Conservation (phyloP, 2,329 filamentous ascomycete species). For the Ophiostoma ips region DNA sequence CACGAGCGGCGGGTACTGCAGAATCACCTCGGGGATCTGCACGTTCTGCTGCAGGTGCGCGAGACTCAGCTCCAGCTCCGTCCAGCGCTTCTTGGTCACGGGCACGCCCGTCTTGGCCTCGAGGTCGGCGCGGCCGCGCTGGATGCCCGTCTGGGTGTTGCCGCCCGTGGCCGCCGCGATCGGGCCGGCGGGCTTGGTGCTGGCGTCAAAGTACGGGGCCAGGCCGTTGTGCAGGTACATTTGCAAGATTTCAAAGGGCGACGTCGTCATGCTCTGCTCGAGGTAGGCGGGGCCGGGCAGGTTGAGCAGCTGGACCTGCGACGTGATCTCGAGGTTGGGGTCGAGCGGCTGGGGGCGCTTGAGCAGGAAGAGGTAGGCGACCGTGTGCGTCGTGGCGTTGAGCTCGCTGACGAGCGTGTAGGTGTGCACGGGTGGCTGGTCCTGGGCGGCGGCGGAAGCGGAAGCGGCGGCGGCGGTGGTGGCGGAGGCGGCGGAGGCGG, state of each 20-base stretch:
- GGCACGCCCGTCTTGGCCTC: conserved; percentile 91
- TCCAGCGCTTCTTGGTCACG: conserved; percentile 93
- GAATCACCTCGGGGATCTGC: conserved; percentile 82
- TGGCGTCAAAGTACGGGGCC: conserved; percentile 94
- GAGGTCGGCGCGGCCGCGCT: conserved; percentile 55
- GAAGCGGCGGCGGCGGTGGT: background rate
- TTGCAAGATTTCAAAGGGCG: conserved; percentile 85
- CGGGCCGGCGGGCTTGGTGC: conserved; percentile 60
- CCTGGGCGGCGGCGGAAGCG: conserved; percentile 20
- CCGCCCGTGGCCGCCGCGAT: conserved; percentile 39
- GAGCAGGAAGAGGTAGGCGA: conserved; percentile 74
- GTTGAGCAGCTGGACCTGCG: conserved; percentile 87
- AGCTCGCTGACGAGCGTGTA: background rate
- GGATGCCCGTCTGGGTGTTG: conserved; percentile 8
- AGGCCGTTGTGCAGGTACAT: conserved; percentile 82
- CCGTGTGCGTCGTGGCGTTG: conserved; percentile 56
- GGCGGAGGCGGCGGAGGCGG: too few relatives aligned
- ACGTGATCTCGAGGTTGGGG: conserved; percentile 63
- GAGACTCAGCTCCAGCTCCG: conserved; percentile 81
- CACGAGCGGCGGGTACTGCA: conserved; percentile 80
- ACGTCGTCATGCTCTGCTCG: conserved; percentile 58
- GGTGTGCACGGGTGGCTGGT: conserved; percentile 22
- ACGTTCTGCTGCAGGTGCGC: conserved; percentile 93
- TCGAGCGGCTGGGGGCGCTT: conserved; percentile 86
- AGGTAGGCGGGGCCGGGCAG: conserved; percentile 67